phyloP scores from a whole-genome alignment of 176 grass and related monocot species.

The Avena insularis region DNA sequence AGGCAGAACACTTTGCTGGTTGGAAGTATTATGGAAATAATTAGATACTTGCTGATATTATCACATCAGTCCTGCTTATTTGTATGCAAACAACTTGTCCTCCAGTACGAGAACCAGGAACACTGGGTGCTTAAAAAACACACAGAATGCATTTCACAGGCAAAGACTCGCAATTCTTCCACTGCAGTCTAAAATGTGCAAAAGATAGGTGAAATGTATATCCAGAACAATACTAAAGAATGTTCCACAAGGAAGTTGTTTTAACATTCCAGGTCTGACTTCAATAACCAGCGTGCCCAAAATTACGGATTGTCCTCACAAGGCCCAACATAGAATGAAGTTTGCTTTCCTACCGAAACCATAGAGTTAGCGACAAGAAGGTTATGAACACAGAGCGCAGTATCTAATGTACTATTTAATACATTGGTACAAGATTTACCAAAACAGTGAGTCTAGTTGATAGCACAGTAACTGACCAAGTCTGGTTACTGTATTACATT shows the following conservation, averaged over 20 bases:
- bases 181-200: not conserved
- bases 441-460: not conserved
- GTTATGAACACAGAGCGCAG: not conserved
- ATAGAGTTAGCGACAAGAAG: not conserved
- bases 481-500: not conserved
- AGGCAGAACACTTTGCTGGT: slow-evolving; percentile 1
- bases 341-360: not conserved
- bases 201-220: slow-evolving; percentile 18
- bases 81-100: slow-evolving; percentile 68
- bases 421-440: not conserved
- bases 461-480: not conserved
- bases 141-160: slow-evolving; percentile 24
- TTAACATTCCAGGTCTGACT: not conserved
- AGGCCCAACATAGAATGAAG: not conserved
- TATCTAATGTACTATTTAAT: not conserved
- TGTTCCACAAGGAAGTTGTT: not conserved
- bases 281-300: not conserved
- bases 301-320: not conserved
- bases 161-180: not conserved
- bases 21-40: not conserved
- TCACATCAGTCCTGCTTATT: slow-evolving; percentile 58
- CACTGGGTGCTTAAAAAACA: slow-evolving; percentile 70
- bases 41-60: slow-evolving; percentile 73
- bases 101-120: slow-evolving; percentile 35
- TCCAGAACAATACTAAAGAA: not conserved